Evolutionary conservation across 805 yeast genomes (phyloP).

Genomic region (Ogataea saltuana): DNA sequence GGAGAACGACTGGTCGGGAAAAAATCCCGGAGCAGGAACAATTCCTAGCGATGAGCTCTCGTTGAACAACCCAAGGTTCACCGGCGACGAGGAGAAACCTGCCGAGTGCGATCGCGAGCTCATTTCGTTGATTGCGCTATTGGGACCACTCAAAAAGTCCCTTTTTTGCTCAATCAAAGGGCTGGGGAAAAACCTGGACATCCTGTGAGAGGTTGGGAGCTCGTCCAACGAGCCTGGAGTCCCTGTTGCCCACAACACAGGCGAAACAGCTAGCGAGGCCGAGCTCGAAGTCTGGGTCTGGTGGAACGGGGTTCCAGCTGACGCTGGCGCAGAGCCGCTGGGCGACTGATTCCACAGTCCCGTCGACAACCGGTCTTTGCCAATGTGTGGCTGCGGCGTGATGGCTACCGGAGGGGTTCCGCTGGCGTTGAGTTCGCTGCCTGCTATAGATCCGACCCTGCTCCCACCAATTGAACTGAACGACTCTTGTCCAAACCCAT

Average conservation of each 20-base stretch:
- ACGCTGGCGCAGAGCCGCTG: neutral
- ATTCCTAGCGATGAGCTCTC: slow-evolving; percentile 5
- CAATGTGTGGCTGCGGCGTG: neutral
- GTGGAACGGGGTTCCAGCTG: neutral
- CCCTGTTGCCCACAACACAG: slow-evolving; percentile 29
- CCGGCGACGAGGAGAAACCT: slow-evolving; percentile 25
- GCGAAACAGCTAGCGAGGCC: slow-evolving; percentile 25
- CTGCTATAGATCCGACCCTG: neutral
- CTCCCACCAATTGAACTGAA: neutral
- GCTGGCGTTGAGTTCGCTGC: neutral
- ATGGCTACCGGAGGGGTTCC: neutral
- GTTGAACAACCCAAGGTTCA: slow-evolving; percentile 21
- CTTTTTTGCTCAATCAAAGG: slow-evolving; percentile 29
- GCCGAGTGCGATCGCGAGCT: slow-evolving; percentile 23
- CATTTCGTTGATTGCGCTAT: slow-evolving; percentile 8
- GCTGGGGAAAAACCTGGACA: slow-evolving; percentile 39
- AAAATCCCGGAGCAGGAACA: slow-evolving; percentile 3
- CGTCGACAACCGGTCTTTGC: neutral
- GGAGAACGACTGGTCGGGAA: neutral
- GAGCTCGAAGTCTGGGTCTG: slow-evolving; percentile 5
- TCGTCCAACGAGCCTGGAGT: slow-evolving; percentile 20
- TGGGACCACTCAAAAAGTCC: slow-evolving; percentile 13
- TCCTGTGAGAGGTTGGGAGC: slow-evolving; percentile 28
- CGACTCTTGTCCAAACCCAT: neutral
- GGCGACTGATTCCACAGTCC: slow-evolving; percentile 2